Evolutionary conservation across 1,284 basidiomycete genomes (phyloP), one percentile per base, ranked within the genome.

Genomic region (Phellopilus nigrolimitatus): DNA sequence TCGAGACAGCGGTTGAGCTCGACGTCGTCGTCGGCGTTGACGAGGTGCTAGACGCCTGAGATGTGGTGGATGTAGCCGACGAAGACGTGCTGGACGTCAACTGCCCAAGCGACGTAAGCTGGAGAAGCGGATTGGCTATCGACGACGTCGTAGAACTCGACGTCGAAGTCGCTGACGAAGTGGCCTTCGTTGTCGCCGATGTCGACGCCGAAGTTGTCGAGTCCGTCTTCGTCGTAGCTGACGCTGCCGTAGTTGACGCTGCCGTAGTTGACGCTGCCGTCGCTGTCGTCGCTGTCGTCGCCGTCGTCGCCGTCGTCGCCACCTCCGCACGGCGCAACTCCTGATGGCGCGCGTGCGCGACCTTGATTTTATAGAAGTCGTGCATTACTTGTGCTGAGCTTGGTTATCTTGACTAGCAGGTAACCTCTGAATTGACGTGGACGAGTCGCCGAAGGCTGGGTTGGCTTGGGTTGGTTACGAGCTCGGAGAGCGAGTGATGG

Each of bases 271-370:
- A 3, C 15, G 19, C 21, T n/a, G 37, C 22, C 13, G 31, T 9
- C 7, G 42, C 12, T 4, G 28, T 37, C 31, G 3, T 38, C 46
- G 33, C n/a, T 17, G 13, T 40, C 17, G 25, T 12, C 27, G 28
- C 28, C 49, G 22, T 45, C 42, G 10, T 28, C 17, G 42, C 10
- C 41, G 36, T 45, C 49, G n/a, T 22, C 25, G 34, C 12, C 7
- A 8, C 34, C 15, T 13, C 33, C 24, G 42, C 41, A 10, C 50
- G 43, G 2, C 21, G 21, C 17, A 52, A 37, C 24, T 40, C 27
- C 50, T 52, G 43, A 40, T 38, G 42, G 30, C 47, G 52, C 19
- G 41, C 41, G 31, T 47, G 52, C 27, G 38, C 47, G 13, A 51
- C 43, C 25, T 28, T n/a, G n/a, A n/a, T n/a, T n/a, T n/a, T 37